phyloP scores from a whole-genome alignment of 2,329 filamentous ascomycete species.

The Trichoderma koningiopsis region DNA sequence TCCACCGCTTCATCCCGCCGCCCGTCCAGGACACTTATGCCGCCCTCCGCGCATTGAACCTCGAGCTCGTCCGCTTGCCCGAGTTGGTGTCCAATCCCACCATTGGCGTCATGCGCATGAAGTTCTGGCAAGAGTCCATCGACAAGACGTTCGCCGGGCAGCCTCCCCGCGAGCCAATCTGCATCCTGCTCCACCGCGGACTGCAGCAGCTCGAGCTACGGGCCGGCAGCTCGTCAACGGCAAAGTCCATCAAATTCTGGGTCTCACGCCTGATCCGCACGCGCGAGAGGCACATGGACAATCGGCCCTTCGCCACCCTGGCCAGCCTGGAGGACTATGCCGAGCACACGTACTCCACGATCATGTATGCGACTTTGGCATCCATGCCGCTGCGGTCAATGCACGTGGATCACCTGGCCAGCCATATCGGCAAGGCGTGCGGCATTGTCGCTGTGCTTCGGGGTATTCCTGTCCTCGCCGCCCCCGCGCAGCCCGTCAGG shows the following conservation, averaged over 20 bases:
- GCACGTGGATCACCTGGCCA: conserved; percentile 88
- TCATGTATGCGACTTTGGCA: conserved; percentile 86
- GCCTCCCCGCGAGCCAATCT: conserved; percentile 89
- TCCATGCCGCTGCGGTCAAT: conserved; percentile 77
- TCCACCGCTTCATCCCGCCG: conserved; percentile 80
- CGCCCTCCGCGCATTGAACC: conserved; percentile 87
- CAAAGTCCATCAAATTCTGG: conserved; percentile 68
- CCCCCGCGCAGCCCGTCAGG: conserved; percentile 57
- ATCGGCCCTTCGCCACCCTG: conserved; percentile 76
- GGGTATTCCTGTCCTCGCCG: conserved; percentile 84
- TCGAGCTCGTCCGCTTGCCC: conserved; percentile 86
- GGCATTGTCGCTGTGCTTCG: conserved; percentile 87
- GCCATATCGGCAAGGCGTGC: conserved; percentile 90
- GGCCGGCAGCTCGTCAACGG: conserved; percentile 43
- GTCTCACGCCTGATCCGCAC: conserved; percentile 76
- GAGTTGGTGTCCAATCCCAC: conserved; percentile 87
- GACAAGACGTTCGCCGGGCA: conserved; percentile 73
- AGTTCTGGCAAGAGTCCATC: conserved; percentile 91
- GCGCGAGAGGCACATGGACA: conserved; percentile 79
- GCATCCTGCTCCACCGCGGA: conserved; percentile 76
- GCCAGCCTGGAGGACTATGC: conserved; percentile 81
- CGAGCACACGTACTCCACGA: conserved; percentile 90
- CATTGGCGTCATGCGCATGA: conserved; percentile 84
- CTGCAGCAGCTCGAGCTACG: conserved; percentile 61
- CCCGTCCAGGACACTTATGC: conserved; percentile 80